phyloP scores from a whole-genome alignment of 148 eudicot genomes.

The Rhododendron henanense region DNA sequence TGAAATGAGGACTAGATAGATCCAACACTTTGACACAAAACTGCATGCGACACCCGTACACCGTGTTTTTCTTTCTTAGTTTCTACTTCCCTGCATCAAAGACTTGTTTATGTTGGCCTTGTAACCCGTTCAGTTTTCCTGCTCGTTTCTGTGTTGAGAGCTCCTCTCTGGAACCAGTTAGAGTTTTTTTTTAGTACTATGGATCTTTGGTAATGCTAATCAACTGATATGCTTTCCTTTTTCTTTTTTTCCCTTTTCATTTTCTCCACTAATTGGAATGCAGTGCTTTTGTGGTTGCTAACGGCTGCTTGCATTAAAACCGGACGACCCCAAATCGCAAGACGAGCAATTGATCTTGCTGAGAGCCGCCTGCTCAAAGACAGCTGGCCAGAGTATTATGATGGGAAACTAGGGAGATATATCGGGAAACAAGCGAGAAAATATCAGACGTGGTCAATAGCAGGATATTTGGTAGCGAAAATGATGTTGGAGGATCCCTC shows the following conservation, averaged over 20 bases:
- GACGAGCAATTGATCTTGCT: constrained; percentile 32
- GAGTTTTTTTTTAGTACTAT: not conserved
- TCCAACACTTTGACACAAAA: not conserved
- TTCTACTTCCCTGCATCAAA: not conserved
- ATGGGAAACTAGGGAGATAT: constrained; percentile 30
- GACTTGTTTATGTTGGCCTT: not conserved
- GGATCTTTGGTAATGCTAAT: not conserved
- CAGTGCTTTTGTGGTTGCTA: constrained; percentile 39
- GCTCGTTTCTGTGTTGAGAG: not conserved
- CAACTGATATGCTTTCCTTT: not conserved
- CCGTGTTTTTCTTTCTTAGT: not conserved
- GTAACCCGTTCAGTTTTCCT: not conserved
- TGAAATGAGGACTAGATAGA: not conserved
- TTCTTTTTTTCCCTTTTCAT: not conserved
- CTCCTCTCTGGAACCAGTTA: not conserved
- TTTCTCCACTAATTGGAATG: not conserved
- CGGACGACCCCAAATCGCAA: constrained; percentile 34
- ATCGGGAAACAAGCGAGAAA: constrained; percentile 36
- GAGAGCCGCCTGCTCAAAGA: constrained; percentile 32
- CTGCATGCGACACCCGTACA: not conserved
- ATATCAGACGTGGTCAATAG: constrained; percentile 35
- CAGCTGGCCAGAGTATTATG: constrained; percentile 37
- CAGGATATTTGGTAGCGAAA: constrained; percentile 35
- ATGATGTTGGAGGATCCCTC: constrained; percentile 40
- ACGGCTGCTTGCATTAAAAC: constrained; percentile 41